phyloP scores from a whole-genome alignment of 495 filamentous ascomycete species.

The Daldinia vernicosa region DNA sequence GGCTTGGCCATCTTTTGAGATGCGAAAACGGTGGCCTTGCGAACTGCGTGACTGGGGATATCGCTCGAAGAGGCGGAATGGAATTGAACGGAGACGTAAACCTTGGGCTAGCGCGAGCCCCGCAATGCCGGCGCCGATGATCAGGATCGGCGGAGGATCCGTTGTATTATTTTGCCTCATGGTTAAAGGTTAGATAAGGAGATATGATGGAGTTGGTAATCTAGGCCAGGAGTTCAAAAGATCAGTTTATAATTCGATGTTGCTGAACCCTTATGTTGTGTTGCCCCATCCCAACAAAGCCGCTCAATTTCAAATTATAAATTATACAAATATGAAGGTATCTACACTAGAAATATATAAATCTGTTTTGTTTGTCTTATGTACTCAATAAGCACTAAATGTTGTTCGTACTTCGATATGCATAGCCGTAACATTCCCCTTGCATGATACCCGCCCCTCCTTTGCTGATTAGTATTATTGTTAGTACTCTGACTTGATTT shows the following conservation, averaged over 20 bases:
- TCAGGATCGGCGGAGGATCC: slow-evolving; percentile 38
- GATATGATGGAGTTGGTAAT: too few relatives aligned
- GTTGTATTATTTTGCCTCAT: not conserved
- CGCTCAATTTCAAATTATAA: too few relatives aligned
- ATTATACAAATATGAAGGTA: too few relatives aligned
- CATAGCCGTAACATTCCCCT: not conserved
- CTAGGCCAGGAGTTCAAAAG: too few relatives aligned
- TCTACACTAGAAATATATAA: not conserved
- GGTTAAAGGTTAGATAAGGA: not conserved
- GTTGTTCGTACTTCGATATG: not conserved
- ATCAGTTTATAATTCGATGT: too few relatives aligned
- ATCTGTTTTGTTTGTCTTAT: not conserved
- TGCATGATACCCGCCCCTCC: not conserved
- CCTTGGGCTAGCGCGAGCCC: slow-evolving; percentile 60
- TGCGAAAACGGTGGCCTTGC: slow-evolving; percentile 50
- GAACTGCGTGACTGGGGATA: slow-evolving; percentile 47
- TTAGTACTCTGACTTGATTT: not conserved
- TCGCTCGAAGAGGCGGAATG: slow-evolving; percentile 60
- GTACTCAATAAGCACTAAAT: not conserved
- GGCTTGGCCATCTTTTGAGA: slow-evolving; percentile 45
- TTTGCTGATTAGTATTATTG: not conserved
- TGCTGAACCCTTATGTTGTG: too few relatives aligned
- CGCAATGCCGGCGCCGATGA: slow-evolving; percentile 58
- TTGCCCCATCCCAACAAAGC: too few relatives aligned
- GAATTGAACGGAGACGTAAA: slow-evolving; percentile 54